Conservation (phyloP, 257 asterid genomes). For the Solanum appendiculatum region DNA sequence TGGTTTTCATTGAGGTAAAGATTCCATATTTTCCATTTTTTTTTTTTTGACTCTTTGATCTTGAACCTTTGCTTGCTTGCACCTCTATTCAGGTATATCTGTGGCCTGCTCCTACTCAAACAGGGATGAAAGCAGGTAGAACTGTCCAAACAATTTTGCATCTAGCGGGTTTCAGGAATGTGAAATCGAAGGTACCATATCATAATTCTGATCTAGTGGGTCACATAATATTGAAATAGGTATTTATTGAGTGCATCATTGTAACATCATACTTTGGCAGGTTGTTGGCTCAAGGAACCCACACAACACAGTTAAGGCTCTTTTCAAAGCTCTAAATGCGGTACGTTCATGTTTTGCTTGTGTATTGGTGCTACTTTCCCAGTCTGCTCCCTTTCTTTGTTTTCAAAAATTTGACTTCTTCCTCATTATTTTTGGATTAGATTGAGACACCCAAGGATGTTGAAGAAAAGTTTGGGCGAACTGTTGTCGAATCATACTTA, state of each 20-base stretch:
- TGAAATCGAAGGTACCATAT: slow-evolving; percentile 70
- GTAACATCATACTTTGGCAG: slow-evolving; percentile 27
- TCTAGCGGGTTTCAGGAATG: slow-evolving; percentile 92
- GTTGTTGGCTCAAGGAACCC: slow-evolving; percentile 95
- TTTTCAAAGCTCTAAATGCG: slow-evolving; percentile 87
- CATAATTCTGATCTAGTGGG: background rate
- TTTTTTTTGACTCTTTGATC: background rate
- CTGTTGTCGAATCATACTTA: slow-evolving; percentile 74
- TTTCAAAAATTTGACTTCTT: slow-evolving; percentile 1
- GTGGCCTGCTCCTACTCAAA: slow-evolving; percentile 81
- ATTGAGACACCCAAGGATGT: slow-evolving; percentile 88
- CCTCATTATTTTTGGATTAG: slow-evolving; percentile 20
- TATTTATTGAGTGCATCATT: background rate
- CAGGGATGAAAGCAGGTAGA: slow-evolving; percentile 94
- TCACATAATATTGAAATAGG: background rate
- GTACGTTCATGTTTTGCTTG: slow-evolving; percentile 27
- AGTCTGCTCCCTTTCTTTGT: background rate
- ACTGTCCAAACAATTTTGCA: slow-evolving; percentile 64
- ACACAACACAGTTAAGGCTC: slow-evolving; percentile 84
- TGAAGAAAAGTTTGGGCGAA: slow-evolving; percentile 82
- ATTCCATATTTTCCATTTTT: background rate
- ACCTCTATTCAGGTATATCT: slow-evolving; percentile 54
- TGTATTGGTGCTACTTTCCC: background rate
- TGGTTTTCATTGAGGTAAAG: background rate
- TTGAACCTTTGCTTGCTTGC: slow-evolving; percentile 2